Conservation (phyloP, 1,139 yeast genomes). For the Debaryomyces udenii region DNA sequence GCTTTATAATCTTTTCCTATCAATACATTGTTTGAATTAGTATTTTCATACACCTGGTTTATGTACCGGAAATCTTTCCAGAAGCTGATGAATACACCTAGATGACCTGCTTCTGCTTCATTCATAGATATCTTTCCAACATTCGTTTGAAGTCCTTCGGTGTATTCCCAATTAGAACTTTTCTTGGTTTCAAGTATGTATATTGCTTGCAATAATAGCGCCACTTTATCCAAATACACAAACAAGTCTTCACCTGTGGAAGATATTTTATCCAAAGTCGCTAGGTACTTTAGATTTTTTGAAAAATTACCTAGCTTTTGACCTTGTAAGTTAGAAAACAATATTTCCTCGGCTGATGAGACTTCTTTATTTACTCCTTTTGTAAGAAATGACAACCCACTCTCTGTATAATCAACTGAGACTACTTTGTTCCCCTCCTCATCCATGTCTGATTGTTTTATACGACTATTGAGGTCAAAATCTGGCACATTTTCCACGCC, state of each 20-base stretch:
- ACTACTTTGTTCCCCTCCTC: conserved; percentile 5
- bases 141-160: conserved; percentile 26
- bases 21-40: conserved; percentile 8
- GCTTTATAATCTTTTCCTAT: conserved; percentile 21
- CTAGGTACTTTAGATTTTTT: conserved; percentile 38
- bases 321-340: conserved; percentile 29
- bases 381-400: conserved; percentile 9
- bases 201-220: conserved; percentile 30
- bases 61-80: conserved; percentile 42
- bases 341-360: conserved; percentile 31
- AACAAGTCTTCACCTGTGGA: conserved; percentile 37
- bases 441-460: conserved; percentile 5
- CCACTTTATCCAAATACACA: conserved; percentile 34
- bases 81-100: conserved; percentile 40
- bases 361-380: conserved; percentile 10
- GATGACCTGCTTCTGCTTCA: conserved; percentile 22
- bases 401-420: conserved; percentile 14
- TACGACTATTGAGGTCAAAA: conserved; percentile 1
- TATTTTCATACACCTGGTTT: conserved; percentile 25
- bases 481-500: conserved; percentile 2
- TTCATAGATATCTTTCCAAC: conserved; percentile 37
- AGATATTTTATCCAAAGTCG: conserved; percentile 40
- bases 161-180: conserved; percentile 22
- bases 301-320: conserved; percentile 37
- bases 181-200: conserved; percentile 22